Conservation (phyloP, 768 basidiomycete species). For the Mrakia hoshinonis region DNA sequence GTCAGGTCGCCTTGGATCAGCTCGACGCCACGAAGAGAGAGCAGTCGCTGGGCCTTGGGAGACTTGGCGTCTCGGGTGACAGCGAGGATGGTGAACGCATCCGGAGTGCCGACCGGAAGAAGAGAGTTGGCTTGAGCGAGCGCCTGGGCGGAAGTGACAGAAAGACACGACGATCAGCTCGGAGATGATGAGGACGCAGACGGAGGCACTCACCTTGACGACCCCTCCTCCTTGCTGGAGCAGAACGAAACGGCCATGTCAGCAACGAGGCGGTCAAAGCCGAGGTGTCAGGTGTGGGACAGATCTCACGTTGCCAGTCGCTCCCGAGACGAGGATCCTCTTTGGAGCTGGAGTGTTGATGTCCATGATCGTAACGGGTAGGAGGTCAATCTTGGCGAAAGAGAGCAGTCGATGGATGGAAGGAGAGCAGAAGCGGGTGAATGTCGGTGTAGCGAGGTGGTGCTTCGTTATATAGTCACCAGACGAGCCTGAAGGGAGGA, state of each 20-base stretch:
- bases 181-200: background rate
- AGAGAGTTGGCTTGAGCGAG: background rate
- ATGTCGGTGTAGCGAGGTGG: too few species aligned
- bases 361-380: too few species aligned
- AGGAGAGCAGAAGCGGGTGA: too few species aligned
- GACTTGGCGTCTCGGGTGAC: background rate
- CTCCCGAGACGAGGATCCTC: too few species aligned
- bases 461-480: too few species aligned
- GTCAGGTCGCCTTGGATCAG: background rate
- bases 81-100: conserved; percentile 1
- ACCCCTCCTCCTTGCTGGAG: background rate
- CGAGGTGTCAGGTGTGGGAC: too few species aligned
- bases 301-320: too few species aligned
- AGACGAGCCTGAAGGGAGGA: too few species aligned
- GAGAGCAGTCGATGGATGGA: too few species aligned
- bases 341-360: too few species aligned
- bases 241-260: background rate
- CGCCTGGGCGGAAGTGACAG: background rate
- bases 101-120: background rate
- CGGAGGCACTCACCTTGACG: background rate
- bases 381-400: too few species aligned
- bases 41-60: background rate
- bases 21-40: conserved; percentile 2
- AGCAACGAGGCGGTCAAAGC: too few species aligned
- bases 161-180: background rate